Evolutionary conservation across 495 filamentous ascomycete genomes (phyloP).

Genomic region (Xylaria sp.): DNA sequence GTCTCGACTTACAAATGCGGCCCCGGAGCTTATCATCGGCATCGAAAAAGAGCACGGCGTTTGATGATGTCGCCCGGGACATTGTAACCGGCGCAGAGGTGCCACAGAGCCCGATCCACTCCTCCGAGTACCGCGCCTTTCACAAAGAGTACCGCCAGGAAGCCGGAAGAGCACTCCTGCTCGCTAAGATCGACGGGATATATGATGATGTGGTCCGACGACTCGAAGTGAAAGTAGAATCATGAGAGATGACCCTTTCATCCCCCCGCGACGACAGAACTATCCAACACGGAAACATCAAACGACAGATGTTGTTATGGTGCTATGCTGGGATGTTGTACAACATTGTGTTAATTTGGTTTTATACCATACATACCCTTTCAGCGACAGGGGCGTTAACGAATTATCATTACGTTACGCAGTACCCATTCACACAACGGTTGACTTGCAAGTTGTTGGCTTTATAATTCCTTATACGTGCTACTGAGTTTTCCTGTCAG

Average conservation of each 20-base stretch:
- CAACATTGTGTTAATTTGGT: constrained; percentile 20
- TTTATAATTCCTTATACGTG: background rate
- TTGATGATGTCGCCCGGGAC: constrained; percentile 30
- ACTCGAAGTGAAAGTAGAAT: constrained; percentile 28
- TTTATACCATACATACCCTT: constrained; percentile 16
- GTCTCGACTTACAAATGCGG: constrained; percentile 23
- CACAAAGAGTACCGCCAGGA: constrained; percentile 32
- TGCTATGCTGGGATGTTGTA: constrained; percentile 23
- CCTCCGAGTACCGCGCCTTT: constrained; percentile 29
- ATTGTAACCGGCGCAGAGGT: constrained; percentile 29
- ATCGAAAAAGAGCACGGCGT: constrained; percentile 29
- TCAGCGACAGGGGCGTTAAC: constrained; percentile 6
- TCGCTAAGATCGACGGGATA: constrained; percentile 29
- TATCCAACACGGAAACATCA: constrained; percentile 12
- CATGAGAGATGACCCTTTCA: background rate
- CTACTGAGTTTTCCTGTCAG: background rate
- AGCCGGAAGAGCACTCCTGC: constrained; percentile 27
- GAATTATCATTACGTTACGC: constrained; percentile 6
- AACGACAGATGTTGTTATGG: constrained; percentile 15
- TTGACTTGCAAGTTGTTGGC: background rate
- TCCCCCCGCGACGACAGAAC: background rate
- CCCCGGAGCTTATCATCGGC: constrained; percentile 28
- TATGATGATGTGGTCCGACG: constrained; percentile 30
- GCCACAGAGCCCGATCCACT: constrained; percentile 27
- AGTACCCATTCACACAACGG: constrained; percentile 3